phyloP scores from a whole-genome alignment of 2,329 filamentous ascomycete genomes.

The Leptographium wingfieldii region DNA sequence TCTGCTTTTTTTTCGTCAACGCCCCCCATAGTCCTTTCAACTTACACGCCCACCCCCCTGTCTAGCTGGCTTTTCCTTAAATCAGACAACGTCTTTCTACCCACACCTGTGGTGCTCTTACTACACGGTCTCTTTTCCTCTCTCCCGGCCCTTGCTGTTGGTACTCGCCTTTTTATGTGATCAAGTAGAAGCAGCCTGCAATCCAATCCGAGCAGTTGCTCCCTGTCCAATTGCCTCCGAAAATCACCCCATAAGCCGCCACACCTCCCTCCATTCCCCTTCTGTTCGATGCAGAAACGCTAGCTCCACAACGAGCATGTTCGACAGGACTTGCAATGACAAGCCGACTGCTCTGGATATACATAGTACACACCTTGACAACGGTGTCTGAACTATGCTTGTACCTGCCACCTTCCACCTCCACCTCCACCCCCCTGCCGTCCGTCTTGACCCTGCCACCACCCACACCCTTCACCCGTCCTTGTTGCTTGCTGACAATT shows the following conservation, averaged over 20 bases:
- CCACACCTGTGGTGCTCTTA: not conserved
- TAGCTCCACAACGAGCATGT: not conserved
- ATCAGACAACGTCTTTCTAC: not conserved
- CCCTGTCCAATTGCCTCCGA: not conserved
- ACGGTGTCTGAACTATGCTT: not conserved
- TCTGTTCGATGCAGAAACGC: not conserved
- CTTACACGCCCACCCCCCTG: not conserved
- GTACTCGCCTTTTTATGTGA: not conserved
- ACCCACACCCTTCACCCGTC: constrained; percentile 1
- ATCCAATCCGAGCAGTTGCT: not conserved
- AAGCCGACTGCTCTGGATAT: not conserved
- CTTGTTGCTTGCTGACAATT: not conserved
- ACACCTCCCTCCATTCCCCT: not conserved
- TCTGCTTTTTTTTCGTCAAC: not conserved
- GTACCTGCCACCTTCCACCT: not conserved
- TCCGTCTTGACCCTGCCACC: not conserved
- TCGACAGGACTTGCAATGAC: not conserved
- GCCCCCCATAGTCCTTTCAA: not conserved
- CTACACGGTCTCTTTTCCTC: not conserved
- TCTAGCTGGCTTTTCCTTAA: not conserved
- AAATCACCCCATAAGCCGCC: not conserved
- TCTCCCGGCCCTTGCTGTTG: not conserved
- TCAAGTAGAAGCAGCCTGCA: not conserved
- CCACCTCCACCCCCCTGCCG: not conserved
- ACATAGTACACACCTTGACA: not conserved